Conservation (phyloP, 257 asterid genomes). For the Nicotiana sylvestris region DNA sequence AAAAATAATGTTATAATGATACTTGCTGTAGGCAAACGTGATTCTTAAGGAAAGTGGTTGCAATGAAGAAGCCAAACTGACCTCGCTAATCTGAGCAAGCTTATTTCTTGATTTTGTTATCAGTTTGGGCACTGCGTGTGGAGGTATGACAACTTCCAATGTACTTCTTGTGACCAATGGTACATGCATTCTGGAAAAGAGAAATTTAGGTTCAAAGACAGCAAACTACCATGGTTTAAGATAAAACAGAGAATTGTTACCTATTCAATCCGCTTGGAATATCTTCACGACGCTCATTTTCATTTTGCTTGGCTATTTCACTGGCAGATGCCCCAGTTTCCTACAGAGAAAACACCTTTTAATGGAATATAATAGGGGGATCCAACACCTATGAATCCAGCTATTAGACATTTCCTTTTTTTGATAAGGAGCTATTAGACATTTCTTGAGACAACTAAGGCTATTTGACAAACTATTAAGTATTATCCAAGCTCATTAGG, state of each 20-base stretch:
- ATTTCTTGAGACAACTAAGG: not conserved
- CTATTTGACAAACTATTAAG: not conserved
- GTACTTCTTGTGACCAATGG: constrained; percentile 85
- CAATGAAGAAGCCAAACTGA: constrained; percentile 19
- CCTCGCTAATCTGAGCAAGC: constrained; percentile 84
- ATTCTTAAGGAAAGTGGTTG: not conserved
- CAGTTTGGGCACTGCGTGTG: constrained; percentile 72
- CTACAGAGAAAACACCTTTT: constrained; percentile 34
- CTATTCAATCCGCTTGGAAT: constrained; percentile 53
- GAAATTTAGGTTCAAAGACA: not conserved
- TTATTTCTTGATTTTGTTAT: constrained; percentile 64
- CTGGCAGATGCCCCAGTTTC: constrained; percentile 41
- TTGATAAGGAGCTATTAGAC: not conserved
- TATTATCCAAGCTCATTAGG: constrained; percentile 6
- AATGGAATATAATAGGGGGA: not conserved
- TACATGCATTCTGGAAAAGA: constrained; percentile 46
- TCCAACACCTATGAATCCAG: not conserved
- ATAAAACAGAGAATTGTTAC: constrained; percentile 30
- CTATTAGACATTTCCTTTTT: not conserved
- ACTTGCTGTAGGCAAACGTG: not conserved
- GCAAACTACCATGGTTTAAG: not conserved
- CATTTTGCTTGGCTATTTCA: constrained; percentile 49
- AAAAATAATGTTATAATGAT: not conserved
- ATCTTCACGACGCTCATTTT: constrained; percentile 60
- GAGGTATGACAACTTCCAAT: constrained; percentile 84